phyloP scores from a whole-genome alignment of 2,329 filamentous ascomycete species.

The Pseudocercospora musae region DNA sequence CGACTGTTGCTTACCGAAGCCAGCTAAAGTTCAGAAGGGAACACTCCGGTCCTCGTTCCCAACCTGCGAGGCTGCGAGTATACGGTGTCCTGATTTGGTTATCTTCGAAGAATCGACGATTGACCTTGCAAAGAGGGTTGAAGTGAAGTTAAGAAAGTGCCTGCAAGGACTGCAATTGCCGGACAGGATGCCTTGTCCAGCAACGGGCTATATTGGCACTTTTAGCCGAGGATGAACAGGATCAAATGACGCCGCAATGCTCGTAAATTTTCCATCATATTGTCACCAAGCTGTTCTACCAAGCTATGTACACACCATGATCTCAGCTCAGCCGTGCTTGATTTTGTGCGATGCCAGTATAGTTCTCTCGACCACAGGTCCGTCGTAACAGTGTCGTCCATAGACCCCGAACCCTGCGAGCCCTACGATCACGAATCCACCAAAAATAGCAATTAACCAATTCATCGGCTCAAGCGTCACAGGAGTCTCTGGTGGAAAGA shows the following conservation, averaged over 20 bases:
- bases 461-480: constrained; percentile 29
- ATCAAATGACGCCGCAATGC: neutral
- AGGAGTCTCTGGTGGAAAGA: constrained; percentile 43
- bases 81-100: neutral
- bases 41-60: neutral
- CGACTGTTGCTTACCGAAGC: neutral
- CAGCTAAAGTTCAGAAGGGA: neutral
- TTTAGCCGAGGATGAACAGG: neutral
- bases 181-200: neutral
- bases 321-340: neutral
- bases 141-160: neutral
- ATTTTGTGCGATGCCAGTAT: neutral
- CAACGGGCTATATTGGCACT: neutral
- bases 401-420: constrained; percentile 10
- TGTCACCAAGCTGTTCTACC: too few species aligned
- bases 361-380: constrained; percentile 7
- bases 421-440: constrained; percentile 17
- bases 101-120: neutral
- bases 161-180: neutral
- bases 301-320: too few species aligned
- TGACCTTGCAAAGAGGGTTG: neutral
- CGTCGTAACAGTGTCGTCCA: constrained; percentile 7
- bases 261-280: too few species aligned
- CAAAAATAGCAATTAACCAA: constrained; percentile 20
- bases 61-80: neutral